Evolutionary conservation across 129 eudicot genomes (phyloP).

Genomic region (Pittosporum tobira): DNA sequence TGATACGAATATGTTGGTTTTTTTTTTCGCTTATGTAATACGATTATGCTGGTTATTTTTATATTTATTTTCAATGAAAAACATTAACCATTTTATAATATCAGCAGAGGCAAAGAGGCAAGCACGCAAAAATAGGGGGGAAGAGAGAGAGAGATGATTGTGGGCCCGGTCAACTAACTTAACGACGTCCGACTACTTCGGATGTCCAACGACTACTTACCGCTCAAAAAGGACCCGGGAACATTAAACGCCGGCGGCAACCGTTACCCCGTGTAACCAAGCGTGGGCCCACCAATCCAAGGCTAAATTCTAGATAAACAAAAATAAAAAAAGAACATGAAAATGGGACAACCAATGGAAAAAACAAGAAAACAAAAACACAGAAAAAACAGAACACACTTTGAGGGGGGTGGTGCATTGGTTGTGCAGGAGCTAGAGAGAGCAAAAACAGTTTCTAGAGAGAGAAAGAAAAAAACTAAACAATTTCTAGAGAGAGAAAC

Average conservation of each 20-base stretch:
- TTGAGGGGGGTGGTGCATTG: slow-evolving; percentile 8
- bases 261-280: no score
- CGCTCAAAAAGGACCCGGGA: no score
- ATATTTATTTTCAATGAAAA: no score
- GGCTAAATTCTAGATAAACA: background rate
- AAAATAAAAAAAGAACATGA: background rate
- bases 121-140: background rate
- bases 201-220: no score
- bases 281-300: slow-evolving; percentile 2
- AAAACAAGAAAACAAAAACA: background rate
- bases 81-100: no score
- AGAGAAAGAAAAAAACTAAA: slow-evolving; percentile 21
- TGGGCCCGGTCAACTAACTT: background rate
- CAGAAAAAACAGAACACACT: slow-evolving; percentile 1
- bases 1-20: no score
- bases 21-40: no score
- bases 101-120: no score
- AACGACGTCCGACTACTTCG: no score
- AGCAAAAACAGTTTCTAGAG: slow-evolving; percentile 4
- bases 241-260: no score
- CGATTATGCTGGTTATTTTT: no score
- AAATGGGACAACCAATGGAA: background rate
- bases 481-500: slow-evolving; percentile 15
- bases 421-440: slow-evolving; percentile 17
- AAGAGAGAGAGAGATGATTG: no score